Evolutionary conservation across 331 rosid species (phyloP).

Genomic region (Malus hybrid): DNA sequence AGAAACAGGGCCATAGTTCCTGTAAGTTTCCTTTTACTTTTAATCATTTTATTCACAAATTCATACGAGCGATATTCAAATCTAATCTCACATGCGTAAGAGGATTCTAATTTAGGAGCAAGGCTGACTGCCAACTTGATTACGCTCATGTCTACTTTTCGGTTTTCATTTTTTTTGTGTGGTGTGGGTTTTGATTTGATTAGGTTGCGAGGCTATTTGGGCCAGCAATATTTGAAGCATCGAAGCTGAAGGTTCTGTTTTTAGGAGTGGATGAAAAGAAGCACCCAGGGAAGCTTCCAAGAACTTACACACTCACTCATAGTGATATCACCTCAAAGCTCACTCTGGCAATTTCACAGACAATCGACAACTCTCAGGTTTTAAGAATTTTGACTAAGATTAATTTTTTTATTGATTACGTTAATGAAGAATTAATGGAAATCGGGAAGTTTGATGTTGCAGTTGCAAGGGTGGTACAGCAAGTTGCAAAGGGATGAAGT

Average conservation of each 20-base stretch:
- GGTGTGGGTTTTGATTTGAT: slow-evolving; percentile 12
- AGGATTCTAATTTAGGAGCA: too few species aligned
- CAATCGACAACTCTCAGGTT: slow-evolving; percentile 81
- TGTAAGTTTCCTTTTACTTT: slow-evolving; percentile 19
- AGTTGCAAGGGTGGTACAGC: slow-evolving; percentile 96
- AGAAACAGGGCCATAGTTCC: slow-evolving; percentile 49
- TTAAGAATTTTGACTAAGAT: too few species aligned
- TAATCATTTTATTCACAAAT: not conserved
- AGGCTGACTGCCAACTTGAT: too few species aligned
- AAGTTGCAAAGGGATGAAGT: slow-evolving; percentile 91
- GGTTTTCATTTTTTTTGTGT: not conserved
- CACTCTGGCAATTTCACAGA: slow-evolving; percentile 83
- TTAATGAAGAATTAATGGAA: too few species aligned
- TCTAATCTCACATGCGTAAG: too few species aligned
- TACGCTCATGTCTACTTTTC: not conserved
- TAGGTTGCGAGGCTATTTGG: slow-evolving; percentile 90
- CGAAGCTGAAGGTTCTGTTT: slow-evolving; percentile 78
- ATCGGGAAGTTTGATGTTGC: slow-evolving; percentile 14
- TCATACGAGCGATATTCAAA: too few species aligned
- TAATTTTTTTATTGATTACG: too few species aligned
- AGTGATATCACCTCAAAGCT: slow-evolving; percentile 79
- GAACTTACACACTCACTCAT: slow-evolving; percentile 87
- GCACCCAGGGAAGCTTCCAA: slow-evolving; percentile 80
- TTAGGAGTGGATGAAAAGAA: slow-evolving; percentile 76
- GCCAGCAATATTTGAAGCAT: slow-evolving; percentile 83